Percentiles rank a stretch among this genome's conserved stretches.
Conservation (phyloP, 345 rosid genomes). For the Murraya koenigii region DNA sequence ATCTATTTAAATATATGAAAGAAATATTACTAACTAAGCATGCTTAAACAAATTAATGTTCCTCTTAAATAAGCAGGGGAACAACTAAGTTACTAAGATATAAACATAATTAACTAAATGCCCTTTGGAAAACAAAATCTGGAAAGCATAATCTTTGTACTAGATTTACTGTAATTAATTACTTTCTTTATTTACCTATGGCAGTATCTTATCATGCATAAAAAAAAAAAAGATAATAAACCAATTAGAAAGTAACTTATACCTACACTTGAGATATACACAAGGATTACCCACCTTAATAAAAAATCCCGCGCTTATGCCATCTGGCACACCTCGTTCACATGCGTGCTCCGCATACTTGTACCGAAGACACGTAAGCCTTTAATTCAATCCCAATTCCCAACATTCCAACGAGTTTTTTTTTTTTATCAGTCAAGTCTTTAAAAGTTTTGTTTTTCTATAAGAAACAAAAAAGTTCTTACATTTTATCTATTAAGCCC, state of each 20-base stretch:
- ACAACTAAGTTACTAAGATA: no score
- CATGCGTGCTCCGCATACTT: neutral
- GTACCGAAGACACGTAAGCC: neutral
- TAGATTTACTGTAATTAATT: neutral
- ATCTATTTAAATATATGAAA: no score
- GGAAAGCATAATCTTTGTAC: neutral
- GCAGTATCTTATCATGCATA: neutral
- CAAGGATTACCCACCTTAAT: neutral
- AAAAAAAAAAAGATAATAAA: neutral
- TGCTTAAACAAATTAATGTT: no score
- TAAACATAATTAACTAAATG: no score
- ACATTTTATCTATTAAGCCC: neutral
- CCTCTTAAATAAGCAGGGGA: no score
- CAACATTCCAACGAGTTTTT: no score
- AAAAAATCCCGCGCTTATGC: neutral
- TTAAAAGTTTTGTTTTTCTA: no score
- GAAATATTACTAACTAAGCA: no score
- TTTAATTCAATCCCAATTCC: neutral
- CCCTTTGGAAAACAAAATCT: neutral
- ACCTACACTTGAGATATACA: neutral
- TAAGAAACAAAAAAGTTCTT: no score
- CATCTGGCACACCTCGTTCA: neutral
- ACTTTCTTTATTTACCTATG: neutral
- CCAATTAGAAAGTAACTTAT: neutral
- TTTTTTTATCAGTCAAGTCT: no score